phyloP scores from a whole-genome alignment of 192 early-diverging fungal species.

The Coemansia sp. region DNA sequence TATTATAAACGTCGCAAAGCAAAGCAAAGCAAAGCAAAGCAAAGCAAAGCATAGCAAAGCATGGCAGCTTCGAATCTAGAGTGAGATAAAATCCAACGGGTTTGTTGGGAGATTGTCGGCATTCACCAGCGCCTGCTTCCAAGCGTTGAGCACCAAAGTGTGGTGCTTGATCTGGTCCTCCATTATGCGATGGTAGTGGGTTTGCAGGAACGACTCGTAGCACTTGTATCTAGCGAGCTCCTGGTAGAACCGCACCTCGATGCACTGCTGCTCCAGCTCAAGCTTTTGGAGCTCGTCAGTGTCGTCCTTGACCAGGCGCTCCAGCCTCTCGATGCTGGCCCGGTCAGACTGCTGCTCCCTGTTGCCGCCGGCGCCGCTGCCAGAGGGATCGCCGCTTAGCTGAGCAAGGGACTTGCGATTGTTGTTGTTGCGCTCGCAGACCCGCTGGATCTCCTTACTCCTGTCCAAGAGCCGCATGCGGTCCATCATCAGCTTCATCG shows the following conservation, averaged over 20 bases:
- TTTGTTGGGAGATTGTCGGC: conserved; percentile 52
- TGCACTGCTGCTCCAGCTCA: conserved; percentile 49
- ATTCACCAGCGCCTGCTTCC: conserved; percentile 53
- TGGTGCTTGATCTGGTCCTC: conserved; percentile 59
- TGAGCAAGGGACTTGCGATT: conserved; percentile 35
- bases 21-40: background rate
- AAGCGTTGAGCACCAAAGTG: conserved; percentile 52
- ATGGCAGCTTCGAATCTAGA: background rate
- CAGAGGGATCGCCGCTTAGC: conserved; percentile 23
- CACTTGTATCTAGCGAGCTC: conserved; percentile 55
- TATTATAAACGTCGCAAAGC: background rate
- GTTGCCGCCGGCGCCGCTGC: background rate
- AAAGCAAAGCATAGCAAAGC: background rate
- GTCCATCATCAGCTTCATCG: conserved; percentile 59
- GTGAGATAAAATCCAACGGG: conserved; percentile 49
- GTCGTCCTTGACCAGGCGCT: conserved; percentile 44
- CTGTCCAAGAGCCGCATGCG: conserved; percentile 48
- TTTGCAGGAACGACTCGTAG: conserved; percentile 54
- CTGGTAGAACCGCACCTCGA: conserved; percentile 53
- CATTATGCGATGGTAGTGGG: conserved; percentile 42
- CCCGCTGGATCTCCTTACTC: conserved; percentile 39
- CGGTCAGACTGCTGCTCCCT: conserved; percentile 23
- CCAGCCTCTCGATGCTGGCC: conserved; percentile 40
- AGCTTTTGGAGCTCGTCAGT: conserved; percentile 41
- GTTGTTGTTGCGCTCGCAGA: conserved; percentile 39